Evolutionary conservation across 78 protist genomes (phyloP), one percentile per base, ranked within the genome.

Genomic region (Speleostelium caveatum): DNA sequence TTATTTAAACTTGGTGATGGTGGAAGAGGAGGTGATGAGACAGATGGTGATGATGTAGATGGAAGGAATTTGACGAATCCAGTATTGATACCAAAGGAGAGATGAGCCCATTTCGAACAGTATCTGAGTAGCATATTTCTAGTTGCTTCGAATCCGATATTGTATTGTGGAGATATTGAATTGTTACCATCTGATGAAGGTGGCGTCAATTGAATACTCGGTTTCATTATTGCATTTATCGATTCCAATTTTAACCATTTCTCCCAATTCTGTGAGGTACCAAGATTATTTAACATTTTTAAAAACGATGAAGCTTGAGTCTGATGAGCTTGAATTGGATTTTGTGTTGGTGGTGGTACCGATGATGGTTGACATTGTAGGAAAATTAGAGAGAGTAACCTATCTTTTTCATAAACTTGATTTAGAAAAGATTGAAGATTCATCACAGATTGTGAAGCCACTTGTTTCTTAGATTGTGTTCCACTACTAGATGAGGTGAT

Each of bases 331-430:
- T 83, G 91, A 32, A 83, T 83, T 22, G 91, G 91, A 21, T 83
- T 56, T 14, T 41, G 42, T 1, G 80, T 83, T 24, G 73, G 75
- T 5, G 62, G 71, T 32, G 91, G 91, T 3, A 83, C 63, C 5
- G 91, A 39, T 59, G 91, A 83, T 39, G 91, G 91, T 45, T 83
- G 91, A 42, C 91, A 83, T 36, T 83, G 91, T 10, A 60, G 42
- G 56, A 56, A 83, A 14, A 83, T 69, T 14, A 83, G 28, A 12
- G 65, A 60, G 22, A 83, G 28, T 0, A 83, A 28, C 39, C 55
- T 67, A 42, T 83, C 91, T 73, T 83, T 83, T 10, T 83, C 91
- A 38, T 33, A 30, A 17, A 83, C 69, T n/a, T 56, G 45, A 39
- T 59, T 69, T 30, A 83, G 30, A 45, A 38, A 83, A 0, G 32